Base-by-base conservation (phyloP, 2,329 filamentous ascomycete species). In the Trichoderma sp. region DNA sequence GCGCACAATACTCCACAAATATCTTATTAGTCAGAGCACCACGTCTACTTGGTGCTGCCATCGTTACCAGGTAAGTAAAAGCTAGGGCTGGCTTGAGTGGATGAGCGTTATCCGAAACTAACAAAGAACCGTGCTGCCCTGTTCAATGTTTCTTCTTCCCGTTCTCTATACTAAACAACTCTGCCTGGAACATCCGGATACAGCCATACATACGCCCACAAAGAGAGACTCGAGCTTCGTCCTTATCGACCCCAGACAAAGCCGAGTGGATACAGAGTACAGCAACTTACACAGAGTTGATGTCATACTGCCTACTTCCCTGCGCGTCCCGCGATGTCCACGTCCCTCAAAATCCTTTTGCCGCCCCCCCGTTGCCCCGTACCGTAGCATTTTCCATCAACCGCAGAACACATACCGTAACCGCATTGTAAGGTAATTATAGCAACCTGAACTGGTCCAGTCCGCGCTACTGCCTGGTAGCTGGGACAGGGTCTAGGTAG, bases 181-280 rank as follows among this genome's bases (percentile, higher is more conserved):
- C 40, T 3, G 5, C 16, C 16, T n/a, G 19, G 40, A 4, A 43
- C 5, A 27, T 24, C 8, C 21, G 4, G 8, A 49, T 49, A 24
- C 8, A 49, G 8, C 19, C 13, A 49, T 49, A 24, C 21, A 49
- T 49, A 49, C 47, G 10, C 47, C 47, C 24, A 6, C n/a, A 49
- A 43, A n/a, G 19, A 49, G n/a, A 49, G 10, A 2, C 47, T 24
- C 21, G 29, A 62, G 24, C 43, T 43, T 52, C 11, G 52, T 33
- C 33, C 59, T 62, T 62, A 52, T 43, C 59, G 35, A 52, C 14
- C 52, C 40, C 40, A 62, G 29, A 21, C 59, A 62, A 19, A 35
- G 58, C 40, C 47, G 37, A 24, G 11, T 60, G 27, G 59, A 27
- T 35, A 35, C 33, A 49, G n/a, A n/a, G n/a, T 13, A 21, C 16